A percentile compares a stretch with the other conserved stretches of the same genome.
Evolutionary conservation across 306 rosid species (phyloP).

Genomic region (Quercus dentata): DNA sequence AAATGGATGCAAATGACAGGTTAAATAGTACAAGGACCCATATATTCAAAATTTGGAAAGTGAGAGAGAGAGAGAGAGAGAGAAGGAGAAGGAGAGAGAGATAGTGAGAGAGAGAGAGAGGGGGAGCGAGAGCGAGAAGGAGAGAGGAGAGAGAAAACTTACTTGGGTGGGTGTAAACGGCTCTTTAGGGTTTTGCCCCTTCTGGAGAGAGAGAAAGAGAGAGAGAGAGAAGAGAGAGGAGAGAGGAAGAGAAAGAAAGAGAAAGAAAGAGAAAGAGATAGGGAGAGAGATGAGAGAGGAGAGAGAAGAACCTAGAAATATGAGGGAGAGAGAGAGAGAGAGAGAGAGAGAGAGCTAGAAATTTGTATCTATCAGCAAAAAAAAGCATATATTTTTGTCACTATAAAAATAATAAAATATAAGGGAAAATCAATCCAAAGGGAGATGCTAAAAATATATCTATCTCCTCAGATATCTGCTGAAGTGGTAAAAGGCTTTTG

Average conservation of each 20-base stretch:
- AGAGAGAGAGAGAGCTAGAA: conserved; percentile 29
- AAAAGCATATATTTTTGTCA: conserved; percentile 16
- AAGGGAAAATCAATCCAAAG: conserved; percentile 18
- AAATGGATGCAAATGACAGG: conserved; percentile 48
- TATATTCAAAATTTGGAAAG: conserved; percentile 64
- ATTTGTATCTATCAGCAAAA: conserved; percentile 30
- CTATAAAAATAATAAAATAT: conserved; percentile 9
- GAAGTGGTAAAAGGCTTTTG: background rate
- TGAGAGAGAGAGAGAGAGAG: conserved; percentile 15
- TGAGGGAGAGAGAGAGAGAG: conserved; percentile 17
- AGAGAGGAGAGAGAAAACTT: conserved; percentile 67
- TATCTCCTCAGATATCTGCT: background rate
- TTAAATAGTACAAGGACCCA: conserved; percentile 72
- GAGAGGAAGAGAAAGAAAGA: conserved; percentile 34
- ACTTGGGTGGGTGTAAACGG: conserved; percentile 99
- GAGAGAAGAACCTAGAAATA: conserved; percentile 18
- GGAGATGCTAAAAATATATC: background rate
- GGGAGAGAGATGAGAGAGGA: conserved; percentile 37
- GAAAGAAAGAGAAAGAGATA: conserved; percentile 38
- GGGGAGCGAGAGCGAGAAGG: conserved; percentile 27
- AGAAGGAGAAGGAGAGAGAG: conserved; percentile 13
- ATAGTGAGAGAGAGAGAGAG: conserved; percentile 18
- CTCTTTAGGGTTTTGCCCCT: conserved; percentile 96
- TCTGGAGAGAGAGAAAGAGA: conserved; percentile 80
- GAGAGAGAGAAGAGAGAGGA: conserved; percentile 21